A percentile compares a stretch with the other conserved stretches of the same genome.
phyloP scores from a whole-genome alignment of 1,284 basidiomycete species.

The Moesziomyces antarcticus region DNA sequence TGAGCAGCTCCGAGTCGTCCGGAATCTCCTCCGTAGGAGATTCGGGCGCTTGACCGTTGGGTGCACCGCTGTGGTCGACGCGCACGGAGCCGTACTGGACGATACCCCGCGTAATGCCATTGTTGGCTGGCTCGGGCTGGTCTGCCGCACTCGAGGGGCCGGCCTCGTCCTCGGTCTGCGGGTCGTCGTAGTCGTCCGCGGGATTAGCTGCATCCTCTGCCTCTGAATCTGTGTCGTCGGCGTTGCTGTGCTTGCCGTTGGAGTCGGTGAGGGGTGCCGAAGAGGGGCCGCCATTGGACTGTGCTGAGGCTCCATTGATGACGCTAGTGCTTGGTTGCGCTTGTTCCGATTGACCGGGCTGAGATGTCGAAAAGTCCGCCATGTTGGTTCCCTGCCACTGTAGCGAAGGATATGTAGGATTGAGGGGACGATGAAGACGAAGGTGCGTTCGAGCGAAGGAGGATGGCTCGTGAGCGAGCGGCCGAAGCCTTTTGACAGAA shows the following conservation, averaged over 20 bases:
- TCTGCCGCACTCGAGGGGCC: conserved; percentile 23
- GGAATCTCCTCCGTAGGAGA: conserved; percentile 33
- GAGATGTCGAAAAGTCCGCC: conserved; percentile 7
- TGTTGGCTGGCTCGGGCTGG: conserved; percentile 22
- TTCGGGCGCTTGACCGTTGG: conserved; percentile 4
- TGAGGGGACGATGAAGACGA: too few relatives aligned
- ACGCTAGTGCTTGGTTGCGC: too few relatives aligned
- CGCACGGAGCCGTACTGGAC: conserved; percentile 41
- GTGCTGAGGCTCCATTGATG: background rate
- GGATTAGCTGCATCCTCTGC: conserved; percentile 33
- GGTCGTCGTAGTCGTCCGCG: conserved; percentile 21
- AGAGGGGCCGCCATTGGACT: conserved; percentile 27
- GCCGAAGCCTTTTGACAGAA: too few relatives aligned
- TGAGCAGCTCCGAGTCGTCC: conserved; percentile 53
- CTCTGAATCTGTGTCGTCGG: conserved; percentile 48
- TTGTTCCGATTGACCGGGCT: background rate
- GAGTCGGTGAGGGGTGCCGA: conserved; percentile 37
- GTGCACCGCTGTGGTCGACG: conserved; percentile 22
- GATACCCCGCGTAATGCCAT: conserved; percentile 32
- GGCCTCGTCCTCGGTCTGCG: conserved; percentile 48
- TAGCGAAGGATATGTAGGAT: background rate
- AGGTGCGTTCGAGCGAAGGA: background rate
- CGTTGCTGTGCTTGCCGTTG: conserved; percentile 11
- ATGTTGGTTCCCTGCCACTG: conserved; percentile 1
- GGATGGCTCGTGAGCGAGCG: too few relatives aligned